Evolutionary conservation across 129 eudicot genomes (phyloP).

Genomic region (Deinandra increscens): DNA sequence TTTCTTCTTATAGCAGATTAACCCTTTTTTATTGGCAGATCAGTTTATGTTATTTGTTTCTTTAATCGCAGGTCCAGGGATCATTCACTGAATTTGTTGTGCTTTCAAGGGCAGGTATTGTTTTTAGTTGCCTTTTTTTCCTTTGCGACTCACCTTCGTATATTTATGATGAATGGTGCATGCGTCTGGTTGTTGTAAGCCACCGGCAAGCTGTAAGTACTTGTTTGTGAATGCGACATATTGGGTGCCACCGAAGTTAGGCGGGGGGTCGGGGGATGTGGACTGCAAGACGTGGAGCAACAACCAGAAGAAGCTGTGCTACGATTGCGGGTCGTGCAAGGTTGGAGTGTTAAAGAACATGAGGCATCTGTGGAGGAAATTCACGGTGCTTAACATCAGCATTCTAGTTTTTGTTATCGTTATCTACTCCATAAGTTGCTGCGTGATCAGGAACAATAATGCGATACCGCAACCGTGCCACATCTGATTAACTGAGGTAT

Average conservation of each 20-base stretch:
- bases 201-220: constrained; percentile 50
- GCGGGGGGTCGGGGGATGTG: constrained; percentile 30
- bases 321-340: constrained; percentile 61
- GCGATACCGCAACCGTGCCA: constrained; percentile 25
- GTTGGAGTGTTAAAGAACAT: constrained; percentile 50
- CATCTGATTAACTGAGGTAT: too few relatives aligned
- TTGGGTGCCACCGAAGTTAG: constrained; percentile 48
- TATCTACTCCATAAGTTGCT: constrained; percentile 59
- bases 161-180: too few relatives aligned
- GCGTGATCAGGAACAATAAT: constrained; percentile 54
- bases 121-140: too few relatives aligned
- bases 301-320: constrained; percentile 55
- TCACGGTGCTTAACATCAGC: constrained; percentile 43
- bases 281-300: constrained; percentile 76
- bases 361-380: constrained; percentile 53
- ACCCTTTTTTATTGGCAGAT: too few relatives aligned
- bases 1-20: too few relatives aligned
- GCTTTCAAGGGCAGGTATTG: too few relatives aligned
- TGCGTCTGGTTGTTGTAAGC: constrained; percentile 80
- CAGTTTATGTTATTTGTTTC: too few relatives aligned
- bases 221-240: constrained; percentile 39
- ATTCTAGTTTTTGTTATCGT: constrained; percentile 41
- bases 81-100: too few relatives aligned
- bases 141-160: too few relatives aligned
- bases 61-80: too few relatives aligned